Percentiles rank a stretch among this genome's conserved stretches.
Evolutionary conservation across 768 basidiomycete species (phyloP).

Genomic region (Suillus spraguei): DNA sequence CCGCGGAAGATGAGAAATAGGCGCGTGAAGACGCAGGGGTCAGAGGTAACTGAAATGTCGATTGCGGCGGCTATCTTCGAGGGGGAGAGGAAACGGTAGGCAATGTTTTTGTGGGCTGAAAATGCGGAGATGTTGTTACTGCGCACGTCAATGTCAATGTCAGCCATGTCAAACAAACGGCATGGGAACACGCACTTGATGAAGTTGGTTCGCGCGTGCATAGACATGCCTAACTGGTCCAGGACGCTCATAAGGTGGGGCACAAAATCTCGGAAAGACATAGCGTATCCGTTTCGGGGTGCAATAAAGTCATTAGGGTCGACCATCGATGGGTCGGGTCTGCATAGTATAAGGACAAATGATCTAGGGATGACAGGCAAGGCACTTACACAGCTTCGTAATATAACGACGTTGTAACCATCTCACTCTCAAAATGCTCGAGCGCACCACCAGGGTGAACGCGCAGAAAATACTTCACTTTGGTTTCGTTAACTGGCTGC

Average conservation of each 20-base stretch:
- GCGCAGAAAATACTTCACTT: constrained; percentile 81
- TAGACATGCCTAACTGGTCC: constrained; percentile 81
- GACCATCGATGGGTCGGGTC: constrained; percentile 76
- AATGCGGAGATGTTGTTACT: constrained; percentile 81
- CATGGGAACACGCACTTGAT: constrained; percentile 60
- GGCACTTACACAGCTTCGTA: constrained; percentile 79
- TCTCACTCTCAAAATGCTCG: constrained; percentile 84
- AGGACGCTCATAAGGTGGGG: constrained; percentile 82
- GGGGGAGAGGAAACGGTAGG: constrained; percentile 86
- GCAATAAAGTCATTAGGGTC: constrained; percentile 81
- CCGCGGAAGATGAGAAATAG: constrained; percentile 88
- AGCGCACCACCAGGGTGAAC: constrained; percentile 85
- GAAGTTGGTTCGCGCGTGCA: constrained; percentile 81
- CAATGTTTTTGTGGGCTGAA: constrained; percentile 80
- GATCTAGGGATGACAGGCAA: not conserved
- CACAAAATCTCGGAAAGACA: constrained; percentile 80
- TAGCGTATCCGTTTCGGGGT: constrained; percentile 82
- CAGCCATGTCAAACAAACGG: constrained; percentile 10
- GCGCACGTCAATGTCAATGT: constrained; percentile 2
- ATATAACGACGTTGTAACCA: constrained; percentile 78
- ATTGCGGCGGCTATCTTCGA: constrained; percentile 82
- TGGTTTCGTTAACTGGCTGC: constrained; percentile 65
- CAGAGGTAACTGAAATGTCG: constrained; percentile 81
- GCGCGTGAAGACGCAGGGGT: constrained; percentile 81
- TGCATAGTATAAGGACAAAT: constrained; percentile 32